These are phyloP conservation scores for Dacryopinax primogenitus DNA, from an alignment of 768 basidiomycete genomes.

Conservation along the genomic window DNA sequence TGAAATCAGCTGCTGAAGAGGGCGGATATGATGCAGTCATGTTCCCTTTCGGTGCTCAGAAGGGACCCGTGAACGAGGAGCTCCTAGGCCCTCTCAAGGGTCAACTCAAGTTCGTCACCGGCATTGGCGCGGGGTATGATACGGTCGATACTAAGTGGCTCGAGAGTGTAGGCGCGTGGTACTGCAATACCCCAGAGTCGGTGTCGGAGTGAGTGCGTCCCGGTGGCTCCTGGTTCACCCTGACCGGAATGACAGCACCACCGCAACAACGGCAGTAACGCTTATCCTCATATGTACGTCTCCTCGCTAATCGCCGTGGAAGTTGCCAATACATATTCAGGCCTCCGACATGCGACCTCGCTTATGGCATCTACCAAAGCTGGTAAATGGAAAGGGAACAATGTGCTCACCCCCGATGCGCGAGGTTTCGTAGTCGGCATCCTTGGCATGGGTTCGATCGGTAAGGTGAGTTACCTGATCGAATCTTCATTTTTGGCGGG, in stretches of 20 bases:
- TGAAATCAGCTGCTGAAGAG: background rate
- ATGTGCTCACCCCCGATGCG: slow-evolving; percentile 15
- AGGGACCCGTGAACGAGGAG: slow-evolving; percentile 16
- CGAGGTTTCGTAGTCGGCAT: slow-evolving; percentile 24
- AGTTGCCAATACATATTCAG: slow-evolving; percentile 1
- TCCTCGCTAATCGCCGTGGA: slow-evolving; percentile 14
- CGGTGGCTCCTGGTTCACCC: background rate
- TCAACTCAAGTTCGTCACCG: slow-evolving; percentile 16
- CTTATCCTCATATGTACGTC: slow-evolving; percentile 19
- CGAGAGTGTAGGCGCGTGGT: slow-evolving; percentile 18
- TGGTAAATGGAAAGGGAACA: slow-evolving; percentile 15
- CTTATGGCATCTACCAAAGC: background rate
- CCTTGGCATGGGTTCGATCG: slow-evolving; percentile 30
- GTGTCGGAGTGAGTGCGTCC: slow-evolving; percentile 16
- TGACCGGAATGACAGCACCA: background rate
- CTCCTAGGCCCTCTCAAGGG: slow-evolving; percentile 11
- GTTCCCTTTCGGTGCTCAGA: background rate
- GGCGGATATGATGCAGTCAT: background rate
- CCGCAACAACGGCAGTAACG: slow-evolving; percentile 15
- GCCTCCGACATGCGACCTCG: slow-evolving; percentile 13
- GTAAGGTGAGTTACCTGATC: slow-evolving; percentile 17
- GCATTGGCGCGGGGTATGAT: slow-evolving; percentile 26
- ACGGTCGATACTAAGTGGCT: slow-evolving; percentile 26
- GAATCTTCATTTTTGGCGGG: background rate
- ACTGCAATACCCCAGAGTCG: slow-evolving; percentile 22